Percentiles rank a stretch among this genome's conserved stretches.
These are phyloP conservation scores for Boletus sensibilis DNA, from an alignment of 768 basidiomycete species.

Conservation along the genomic window DNA sequence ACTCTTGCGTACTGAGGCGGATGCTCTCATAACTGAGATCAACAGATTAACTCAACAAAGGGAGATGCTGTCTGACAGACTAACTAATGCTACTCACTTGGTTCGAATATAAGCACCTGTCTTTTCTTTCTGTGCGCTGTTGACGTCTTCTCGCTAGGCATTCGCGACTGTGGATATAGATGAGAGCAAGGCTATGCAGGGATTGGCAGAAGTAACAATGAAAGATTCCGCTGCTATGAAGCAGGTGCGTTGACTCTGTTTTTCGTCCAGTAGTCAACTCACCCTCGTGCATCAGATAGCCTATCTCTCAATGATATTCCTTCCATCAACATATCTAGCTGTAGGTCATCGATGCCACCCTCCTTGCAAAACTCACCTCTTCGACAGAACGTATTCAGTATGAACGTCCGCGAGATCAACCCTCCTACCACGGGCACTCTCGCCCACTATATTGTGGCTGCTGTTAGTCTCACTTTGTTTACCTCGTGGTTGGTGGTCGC, in stretches of 20 bases:
- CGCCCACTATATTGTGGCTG: conserved; percentile 38
- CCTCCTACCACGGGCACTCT: conserved; percentile 30
- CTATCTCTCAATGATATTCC: conserved; percentile 56
- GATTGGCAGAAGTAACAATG: not conserved
- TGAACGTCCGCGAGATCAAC: conserved; percentile 33
- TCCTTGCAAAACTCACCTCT: conserved; percentile 7
- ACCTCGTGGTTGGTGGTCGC: conserved; percentile 57
- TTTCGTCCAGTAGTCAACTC: not conserved
- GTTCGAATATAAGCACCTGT: conserved; percentile 12
- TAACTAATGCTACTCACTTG: conserved; percentile 26
- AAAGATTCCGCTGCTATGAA: conserved; percentile 16
- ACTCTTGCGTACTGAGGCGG: conserved; percentile 39
- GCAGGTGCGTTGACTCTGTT: conserved; percentile 13
- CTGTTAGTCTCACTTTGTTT: conserved; percentile 45
- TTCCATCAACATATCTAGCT: conserved; percentile 48
- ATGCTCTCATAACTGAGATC: conserved; percentile 49
- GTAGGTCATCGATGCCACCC: conserved; percentile 12
- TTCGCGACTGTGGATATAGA: conserved; percentile 53
- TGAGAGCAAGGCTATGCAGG: conserved; percentile 36
- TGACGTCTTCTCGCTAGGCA: conserved; percentile 36
- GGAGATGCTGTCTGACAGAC: conserved; percentile 21
- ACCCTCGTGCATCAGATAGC: conserved; percentile 39
- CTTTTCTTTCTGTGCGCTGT: not conserved
- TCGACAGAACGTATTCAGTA: conserved; percentile 32
- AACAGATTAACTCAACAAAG: conserved; percentile 39